These are phyloP conservation scores for Diplodia intermedia DNA, from an alignment of 2,329 filamentous ascomycete genomes.

Conservation along the genomic window DNA sequence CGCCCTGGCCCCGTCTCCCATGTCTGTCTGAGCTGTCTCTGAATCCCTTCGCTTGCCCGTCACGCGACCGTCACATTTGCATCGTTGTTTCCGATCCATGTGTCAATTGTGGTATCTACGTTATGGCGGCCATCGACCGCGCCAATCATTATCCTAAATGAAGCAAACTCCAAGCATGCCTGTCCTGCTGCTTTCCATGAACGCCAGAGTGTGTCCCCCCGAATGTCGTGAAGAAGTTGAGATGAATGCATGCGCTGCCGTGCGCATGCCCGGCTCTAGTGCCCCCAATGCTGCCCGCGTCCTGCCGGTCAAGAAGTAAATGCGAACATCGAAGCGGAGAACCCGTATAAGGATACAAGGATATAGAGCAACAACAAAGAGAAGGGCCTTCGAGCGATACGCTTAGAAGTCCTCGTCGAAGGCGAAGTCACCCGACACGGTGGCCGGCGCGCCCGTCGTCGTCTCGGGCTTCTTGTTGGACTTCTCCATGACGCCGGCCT, in stretches of 20 bases:
- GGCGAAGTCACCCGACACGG: slow-evolving; percentile 74
- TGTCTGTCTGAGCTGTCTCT: background rate
- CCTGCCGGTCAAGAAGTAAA: slow-evolving; percentile 35
- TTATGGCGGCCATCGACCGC: slow-evolving; percentile 15
- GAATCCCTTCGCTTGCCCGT: background rate
- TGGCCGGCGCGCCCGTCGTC: slow-evolving; percentile 52
- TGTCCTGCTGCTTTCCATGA: slow-evolving; percentile 12
- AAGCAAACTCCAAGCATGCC: slow-evolving; percentile 31
- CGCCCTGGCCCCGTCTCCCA: background rate
- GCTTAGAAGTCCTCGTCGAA: slow-evolving; percentile 97
- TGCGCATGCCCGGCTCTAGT: slow-evolving; percentile 18
- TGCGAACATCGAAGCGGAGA: slow-evolving; percentile 38
- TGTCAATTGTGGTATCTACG: slow-evolving; percentile 32
- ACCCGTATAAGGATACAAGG: slow-evolving; percentile 34
- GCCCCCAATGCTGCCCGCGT: slow-evolving; percentile 22
- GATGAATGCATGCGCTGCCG: slow-evolving; percentile 22
- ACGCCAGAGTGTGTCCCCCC: slow-evolving; percentile 26
- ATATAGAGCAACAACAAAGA: slow-evolving; percentile 35
- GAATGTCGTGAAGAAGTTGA: slow-evolving; percentile 11
- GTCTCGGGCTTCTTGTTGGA: slow-evolving; percentile 69
- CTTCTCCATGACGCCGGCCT: slow-evolving; percentile 97
- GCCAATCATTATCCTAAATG: slow-evolving; percentile 24
- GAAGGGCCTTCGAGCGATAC: slow-evolving; percentile 33
- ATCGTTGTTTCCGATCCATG: slow-evolving; percentile 11
- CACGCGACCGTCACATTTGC: background rate